A percentile compares a stretch with the other conserved stretches of the same genome.
These are phyloP conservation scores for Goffeauzyma gilvescens DNA, from an alignment of 768 basidiomycete species.

Conservation along the genomic window DNA sequence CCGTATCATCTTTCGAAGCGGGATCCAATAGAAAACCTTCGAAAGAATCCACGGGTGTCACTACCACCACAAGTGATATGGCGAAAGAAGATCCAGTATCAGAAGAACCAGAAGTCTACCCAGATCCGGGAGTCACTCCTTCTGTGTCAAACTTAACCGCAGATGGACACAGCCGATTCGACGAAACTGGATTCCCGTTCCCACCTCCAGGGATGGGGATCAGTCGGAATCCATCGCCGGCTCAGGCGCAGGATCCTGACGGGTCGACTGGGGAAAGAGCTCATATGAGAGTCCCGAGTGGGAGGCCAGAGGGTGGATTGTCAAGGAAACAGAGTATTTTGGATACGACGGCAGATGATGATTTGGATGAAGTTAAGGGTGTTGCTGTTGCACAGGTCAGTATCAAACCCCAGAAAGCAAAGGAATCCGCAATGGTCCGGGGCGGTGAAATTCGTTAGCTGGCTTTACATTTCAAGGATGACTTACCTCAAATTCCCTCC, in stretches of 20 bases:
- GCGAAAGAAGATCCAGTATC: background rate
- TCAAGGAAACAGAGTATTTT: conserved; percentile 14
- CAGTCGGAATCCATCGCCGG: conserved; percentile 2
- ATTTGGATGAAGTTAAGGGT: conserved; percentile 23
- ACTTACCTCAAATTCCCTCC: too few species aligned
- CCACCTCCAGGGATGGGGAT: too few species aligned
- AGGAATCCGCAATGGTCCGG: too few species aligned
- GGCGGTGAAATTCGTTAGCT: too few species aligned
- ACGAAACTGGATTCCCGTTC: too few species aligned
- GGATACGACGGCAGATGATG: conserved; percentile 21
- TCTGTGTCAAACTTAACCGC: too few species aligned
- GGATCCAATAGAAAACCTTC: too few species aligned
- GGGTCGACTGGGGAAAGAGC: conserved; percentile 19
- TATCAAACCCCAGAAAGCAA: background rate
- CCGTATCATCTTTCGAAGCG: too few species aligned
- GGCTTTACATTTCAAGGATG: too few species aligned
- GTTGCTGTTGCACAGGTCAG: conserved; percentile 29
- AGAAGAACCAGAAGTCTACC: conserved; percentile 4
- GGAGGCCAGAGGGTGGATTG: conserved; percentile 14
- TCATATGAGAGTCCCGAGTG: conserved; percentile 6
- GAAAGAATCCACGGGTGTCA: background rate
- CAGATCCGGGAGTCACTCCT: conserved; percentile 4
- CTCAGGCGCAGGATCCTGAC: conserved; percentile 20
- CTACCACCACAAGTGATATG: conserved; percentile 1
- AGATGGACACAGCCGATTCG: background rate